Percentiles rank a stretch among this genome's conserved stretches.
phyloP scores from a whole-genome alignment of 129 eudicot genomes.

The Deinandra increscens region DNA sequence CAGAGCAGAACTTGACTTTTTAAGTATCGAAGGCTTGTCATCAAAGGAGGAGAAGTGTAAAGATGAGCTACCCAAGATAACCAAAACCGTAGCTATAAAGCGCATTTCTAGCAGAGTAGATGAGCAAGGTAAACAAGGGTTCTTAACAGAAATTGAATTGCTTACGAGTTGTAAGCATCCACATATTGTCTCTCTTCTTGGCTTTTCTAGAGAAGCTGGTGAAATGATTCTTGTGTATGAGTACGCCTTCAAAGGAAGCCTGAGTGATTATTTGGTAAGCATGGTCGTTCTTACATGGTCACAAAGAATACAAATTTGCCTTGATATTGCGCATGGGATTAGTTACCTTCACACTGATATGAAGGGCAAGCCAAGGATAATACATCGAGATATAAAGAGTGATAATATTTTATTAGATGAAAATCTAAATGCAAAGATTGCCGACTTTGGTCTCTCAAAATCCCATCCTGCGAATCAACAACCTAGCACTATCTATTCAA shows the following conservation, averaged over 20 bases:
- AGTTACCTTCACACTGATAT: neutral
- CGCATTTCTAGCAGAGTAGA: neutral
- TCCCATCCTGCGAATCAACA: neutral
- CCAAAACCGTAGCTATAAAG: neutral
- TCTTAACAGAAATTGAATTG: neutral
- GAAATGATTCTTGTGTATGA: neutral
- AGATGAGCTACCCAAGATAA: neutral
- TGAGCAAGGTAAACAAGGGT: neutral
- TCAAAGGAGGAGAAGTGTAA: neutral
- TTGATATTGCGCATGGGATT: neutral
- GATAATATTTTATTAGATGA: neutral
- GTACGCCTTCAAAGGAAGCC: neutral
- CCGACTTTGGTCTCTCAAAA: neutral
- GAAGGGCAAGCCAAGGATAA: neutral
- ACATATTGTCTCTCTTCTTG: neutral
- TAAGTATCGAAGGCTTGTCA: neutral
- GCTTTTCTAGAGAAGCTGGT: neutral
- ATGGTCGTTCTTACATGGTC: neutral
- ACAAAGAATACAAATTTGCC: neutral
- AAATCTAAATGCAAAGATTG: neutral
- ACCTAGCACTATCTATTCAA: neutral
- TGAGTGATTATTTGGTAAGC: neutral
- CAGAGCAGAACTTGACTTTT: neutral
- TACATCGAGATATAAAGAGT: constrained; percentile 14
- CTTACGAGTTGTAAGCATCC: neutral